phyloP scores from a whole-genome alignment of 352 stramenopile species.

The Paralagenidium karlingii region DNA sequence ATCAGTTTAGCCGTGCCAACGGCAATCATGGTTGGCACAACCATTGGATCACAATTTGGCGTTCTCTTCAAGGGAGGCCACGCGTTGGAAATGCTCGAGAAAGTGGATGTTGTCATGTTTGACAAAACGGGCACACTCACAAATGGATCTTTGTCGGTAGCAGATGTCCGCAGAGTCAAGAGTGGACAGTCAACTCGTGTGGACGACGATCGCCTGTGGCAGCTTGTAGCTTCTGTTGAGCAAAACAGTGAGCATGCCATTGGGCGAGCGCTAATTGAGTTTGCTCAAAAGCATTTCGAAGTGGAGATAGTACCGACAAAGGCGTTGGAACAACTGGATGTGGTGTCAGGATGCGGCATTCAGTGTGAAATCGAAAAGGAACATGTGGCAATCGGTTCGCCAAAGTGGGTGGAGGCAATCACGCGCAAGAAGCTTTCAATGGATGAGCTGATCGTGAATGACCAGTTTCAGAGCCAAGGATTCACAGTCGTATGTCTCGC shows the following conservation, averaged over 20 bases:
- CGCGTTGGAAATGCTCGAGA: slow-evolving; percentile 49
- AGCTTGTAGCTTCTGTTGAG: slow-evolving; percentile 31
- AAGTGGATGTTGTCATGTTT: slow-evolving; percentile 64
- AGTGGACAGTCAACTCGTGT: neutral
- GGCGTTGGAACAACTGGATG: slow-evolving; percentile 19
- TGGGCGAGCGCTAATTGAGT: slow-evolving; percentile 29
- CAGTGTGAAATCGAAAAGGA: slow-evolving; percentile 16
- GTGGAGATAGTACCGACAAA: slow-evolving; percentile 1
- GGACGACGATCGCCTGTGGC: slow-evolving; percentile 18
- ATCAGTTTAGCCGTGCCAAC: slow-evolving; percentile 66
- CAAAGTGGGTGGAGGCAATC: slow-evolving; percentile 51
- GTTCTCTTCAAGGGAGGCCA: slow-evolving; percentile 72
- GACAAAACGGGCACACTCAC: slow-evolving; percentile 77
- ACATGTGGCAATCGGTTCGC: slow-evolving; percentile 34
- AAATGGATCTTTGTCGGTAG: slow-evolving; percentile 32
- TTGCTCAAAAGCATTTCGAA: slow-evolving; percentile 22
- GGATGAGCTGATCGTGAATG: slow-evolving; percentile 28
- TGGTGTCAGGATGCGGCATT: slow-evolving; percentile 52
- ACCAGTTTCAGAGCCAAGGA: slow-evolving; percentile 26
- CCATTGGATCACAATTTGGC: slow-evolving; percentile 62
- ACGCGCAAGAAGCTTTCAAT: slow-evolving; percentile 25
- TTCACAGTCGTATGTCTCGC: slow-evolving; percentile 48
- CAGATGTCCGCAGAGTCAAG: slow-evolving; percentile 5
- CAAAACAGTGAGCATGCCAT: slow-evolving; percentile 53
- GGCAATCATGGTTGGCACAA: slow-evolving; percentile 67